phyloP scores from a whole-genome alignment of 2,329 filamentous ascomycete species.

The Talaromyces sp. region DNA sequence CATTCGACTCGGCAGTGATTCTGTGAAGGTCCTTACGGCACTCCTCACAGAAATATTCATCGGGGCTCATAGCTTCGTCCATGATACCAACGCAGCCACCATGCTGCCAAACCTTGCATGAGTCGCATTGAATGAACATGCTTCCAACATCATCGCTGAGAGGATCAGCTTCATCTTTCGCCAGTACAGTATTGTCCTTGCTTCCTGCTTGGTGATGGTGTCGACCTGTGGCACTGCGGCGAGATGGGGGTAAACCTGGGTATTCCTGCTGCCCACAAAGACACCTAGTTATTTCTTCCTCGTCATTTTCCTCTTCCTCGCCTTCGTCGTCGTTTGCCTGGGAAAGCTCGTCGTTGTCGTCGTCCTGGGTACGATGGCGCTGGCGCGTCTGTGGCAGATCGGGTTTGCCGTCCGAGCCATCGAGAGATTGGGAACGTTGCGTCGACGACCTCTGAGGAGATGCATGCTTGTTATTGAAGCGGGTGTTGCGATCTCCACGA shows the following conservation, averaged over 20 bases:
- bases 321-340: constrained; percentile 54
- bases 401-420: constrained; percentile 54
- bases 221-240: constrained; percentile 55
- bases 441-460: constrained; percentile 73
- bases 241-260: constrained; percentile 67
- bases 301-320: constrained; percentile 57
- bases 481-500: constrained; percentile 69
- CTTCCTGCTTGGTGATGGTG: constrained; percentile 48
- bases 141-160: constrained; percentile 83
- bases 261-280: constrained; percentile 94
- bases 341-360: constrained; percentile 57
- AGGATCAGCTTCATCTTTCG: constrained; percentile 55
- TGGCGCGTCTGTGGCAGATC: constrained; percentile 70
- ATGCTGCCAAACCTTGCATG: constrained; percentile 98
- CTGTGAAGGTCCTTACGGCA: constrained; percentile 90
- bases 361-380: constrained; percentile 69
- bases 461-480: constrained; percentile 66
- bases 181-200: constrained; percentile 59
- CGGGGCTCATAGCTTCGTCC: constrained; percentile 85
- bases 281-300: constrained; percentile 93
- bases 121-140: constrained; percentile 96
- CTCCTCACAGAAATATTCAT: constrained; percentile 97
- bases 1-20: constrained; percentile 73
- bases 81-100: constrained; percentile 96
- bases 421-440: constrained; percentile 48